These are phyloP conservation scores for Diplodia corticola DNA, from an alignment of 2,329 filamentous ascomycete species.

Conservation along the genomic window DNA sequence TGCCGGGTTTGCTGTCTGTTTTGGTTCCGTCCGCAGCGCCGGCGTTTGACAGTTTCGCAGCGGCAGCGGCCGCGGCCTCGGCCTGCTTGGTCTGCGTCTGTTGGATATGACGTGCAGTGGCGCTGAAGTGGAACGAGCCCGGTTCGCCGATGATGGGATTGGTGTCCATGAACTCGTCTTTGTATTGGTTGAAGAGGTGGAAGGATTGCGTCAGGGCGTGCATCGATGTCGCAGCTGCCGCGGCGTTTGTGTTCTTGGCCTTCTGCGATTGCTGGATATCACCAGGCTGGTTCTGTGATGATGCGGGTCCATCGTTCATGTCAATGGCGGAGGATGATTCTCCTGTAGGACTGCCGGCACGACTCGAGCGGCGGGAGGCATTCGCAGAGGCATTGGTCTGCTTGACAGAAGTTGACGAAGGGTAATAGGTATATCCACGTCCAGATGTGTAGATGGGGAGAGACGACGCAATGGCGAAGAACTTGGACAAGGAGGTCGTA, in stretches of 20 bases:
- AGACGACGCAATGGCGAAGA: conserved; percentile 54
- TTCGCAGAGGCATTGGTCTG: conserved; percentile 28
- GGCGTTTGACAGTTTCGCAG: conserved; percentile 34
- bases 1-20: conserved; percentile 10
- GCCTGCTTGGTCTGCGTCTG: conserved; percentile 39
- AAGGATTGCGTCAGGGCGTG: conserved; percentile 47
- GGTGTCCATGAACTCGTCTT: conserved; percentile 65
- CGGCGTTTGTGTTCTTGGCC: conserved; percentile 3
- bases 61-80: conserved; percentile 33
- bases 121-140: conserved; percentile 60
- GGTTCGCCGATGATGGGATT: conserved; percentile 64
- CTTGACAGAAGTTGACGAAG: conserved; percentile 45
- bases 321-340: conserved; percentile 26
- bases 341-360: conserved; percentile 40
- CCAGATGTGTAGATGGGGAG: conserved; percentile 60
- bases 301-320: conserved; percentile 27
- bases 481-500: conserved; percentile 56
- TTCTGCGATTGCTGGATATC: conserved; percentile 1
- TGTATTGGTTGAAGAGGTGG: conserved; percentile 53
- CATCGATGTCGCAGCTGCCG: conserved; percentile 30
- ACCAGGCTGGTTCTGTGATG: conserved; percentile 18
- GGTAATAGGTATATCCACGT: conserved; percentile 60
- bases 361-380: conserved; percentile 37
- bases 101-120: conserved; percentile 45
- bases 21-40: conserved; percentile 15